Evolutionary conservation across 768 basidiomycete genomes (phyloP).

Genomic region (button mushroom (Agaricus bisporus)): DNA sequence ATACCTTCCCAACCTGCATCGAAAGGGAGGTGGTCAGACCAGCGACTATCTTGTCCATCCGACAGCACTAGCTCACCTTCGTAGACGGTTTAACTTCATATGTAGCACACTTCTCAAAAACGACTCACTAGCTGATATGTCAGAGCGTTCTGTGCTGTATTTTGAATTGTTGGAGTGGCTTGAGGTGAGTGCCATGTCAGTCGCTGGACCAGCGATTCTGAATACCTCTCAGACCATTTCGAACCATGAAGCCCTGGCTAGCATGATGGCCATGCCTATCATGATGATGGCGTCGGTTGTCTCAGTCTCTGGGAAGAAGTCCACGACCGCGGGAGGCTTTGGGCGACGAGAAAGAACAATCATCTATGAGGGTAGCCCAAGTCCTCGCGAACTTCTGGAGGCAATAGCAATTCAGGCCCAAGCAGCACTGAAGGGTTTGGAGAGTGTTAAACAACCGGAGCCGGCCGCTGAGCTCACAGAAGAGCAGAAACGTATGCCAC

Average conservation of each 20-base stretch:
- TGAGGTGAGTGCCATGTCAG: conserved; percentile 49
- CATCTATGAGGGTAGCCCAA: conserved; percentile 85
- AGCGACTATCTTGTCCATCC: conserved; percentile 94
- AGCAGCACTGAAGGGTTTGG: conserved; percentile 84
- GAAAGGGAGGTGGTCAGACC: conserved; percentile 67
- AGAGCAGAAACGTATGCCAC: conserved; percentile 84
- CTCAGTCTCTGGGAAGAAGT: conserved; percentile 51
- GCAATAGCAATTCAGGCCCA: conserved; percentile 89
- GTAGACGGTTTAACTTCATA: conserved; percentile 85
- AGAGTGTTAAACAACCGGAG: conserved; percentile 51
- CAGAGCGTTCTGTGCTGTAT: conserved; percentile 77
- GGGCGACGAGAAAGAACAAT: conserved; percentile 75
- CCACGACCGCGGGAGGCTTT: conserved; percentile 32
- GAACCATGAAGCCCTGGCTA: conserved; percentile 86
- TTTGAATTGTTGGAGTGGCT: conserved; percentile 91
- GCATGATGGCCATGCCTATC: conserved; percentile 96
- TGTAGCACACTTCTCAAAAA: conserved; percentile 83
- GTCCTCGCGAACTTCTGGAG: conserved; percentile 88
- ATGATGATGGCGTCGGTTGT: conserved; percentile 78
- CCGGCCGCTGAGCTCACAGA: conserved; percentile 68
- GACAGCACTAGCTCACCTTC: conserved; percentile 85
- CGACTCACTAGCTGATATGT: conserved; percentile 93
- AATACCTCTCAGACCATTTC: conserved; percentile 67
- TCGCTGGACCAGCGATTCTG: not conserved
- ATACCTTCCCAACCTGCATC: conserved; percentile 77